Evolutionary conservation across 2,329 filamentous ascomycete species (phyloP), one percentile per base, ranked within the genome.

Genomic region (Aspergillus piperis): DNA sequence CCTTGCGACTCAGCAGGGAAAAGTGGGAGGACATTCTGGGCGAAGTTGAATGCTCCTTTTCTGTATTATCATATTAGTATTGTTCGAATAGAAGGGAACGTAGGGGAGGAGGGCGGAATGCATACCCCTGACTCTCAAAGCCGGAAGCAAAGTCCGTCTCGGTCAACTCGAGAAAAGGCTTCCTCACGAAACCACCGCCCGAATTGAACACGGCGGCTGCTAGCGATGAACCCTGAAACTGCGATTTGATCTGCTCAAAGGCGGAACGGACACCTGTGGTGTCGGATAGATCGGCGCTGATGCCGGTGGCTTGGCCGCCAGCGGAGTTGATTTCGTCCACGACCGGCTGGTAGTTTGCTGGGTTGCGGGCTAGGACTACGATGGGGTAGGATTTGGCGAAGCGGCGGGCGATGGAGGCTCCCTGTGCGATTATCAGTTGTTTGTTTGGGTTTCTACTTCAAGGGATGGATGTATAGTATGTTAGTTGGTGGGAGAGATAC

Each of bases 11-110:
- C 74, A 0, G 87, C 81, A 21, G 86, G 82, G 2, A 96, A 84
- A 1, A 88, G 81, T 0, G 92, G 92, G 0, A 96, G 77, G 0
- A 85, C 80, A 2, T 83, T 81, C 73, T 94, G 88, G 0, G 90
- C 86, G 74, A 96, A 96, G 68, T 88, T 78, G 74, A 91, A 92
- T 27, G 90, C 88, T 11, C 91, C 91, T 39, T 75, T 73, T 47
- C 77, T 79, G 55, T 59, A 54, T 3, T 44, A 19, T 6, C 25
- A 36, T 19, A 13, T 58, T n/a, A 27, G 25, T 27, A 27, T n/a
- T n/a, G n/a, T n/a, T n/a, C n/a, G n/a, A n/a, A n/a, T n/a, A n/a
- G n/a, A n/a, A n/a, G n/a, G 25, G 25, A 25, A 8, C 7, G 2
- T 25, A 25, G 7, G 23, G 23, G 23, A 25, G 23, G 23, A 25